A percentile compares a stretch with the other conserved stretches of the same genome.
phyloP scores from a whole-genome alignment of 257 asterid species.

The Scutellaria minor region DNA sequence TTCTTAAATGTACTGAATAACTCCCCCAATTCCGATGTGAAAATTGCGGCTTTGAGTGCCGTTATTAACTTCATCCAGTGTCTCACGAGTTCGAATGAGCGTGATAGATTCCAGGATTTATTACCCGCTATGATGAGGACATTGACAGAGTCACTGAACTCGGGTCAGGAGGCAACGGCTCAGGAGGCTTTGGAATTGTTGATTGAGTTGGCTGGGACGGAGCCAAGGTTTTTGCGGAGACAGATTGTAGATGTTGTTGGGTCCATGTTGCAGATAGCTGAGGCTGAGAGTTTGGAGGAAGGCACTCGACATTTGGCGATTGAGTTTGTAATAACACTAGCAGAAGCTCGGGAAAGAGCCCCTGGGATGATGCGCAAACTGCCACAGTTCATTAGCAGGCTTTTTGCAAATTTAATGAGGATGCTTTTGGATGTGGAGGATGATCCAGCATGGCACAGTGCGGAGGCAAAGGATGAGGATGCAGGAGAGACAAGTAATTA shows the following conservation, averaged over 20 bases:
- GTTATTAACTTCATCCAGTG: slow-evolving; percentile 90
- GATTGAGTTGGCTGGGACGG: slow-evolving; percentile 90
- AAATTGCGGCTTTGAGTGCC: slow-evolving; percentile 87
- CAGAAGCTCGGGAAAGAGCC: slow-evolving; percentile 92
- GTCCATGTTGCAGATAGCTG: slow-evolving; percentile 88
- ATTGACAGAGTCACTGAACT: slow-evolving; percentile 80
- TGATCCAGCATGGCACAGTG: slow-evolving; percentile 90
- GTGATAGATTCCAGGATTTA: slow-evolving; percentile 93
- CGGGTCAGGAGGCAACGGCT: slow-evolving; percentile 88
- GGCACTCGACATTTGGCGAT: slow-evolving; percentile 90
- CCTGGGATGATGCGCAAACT: slow-evolving; percentile 98
- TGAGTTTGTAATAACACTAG: slow-evolving; percentile 85
- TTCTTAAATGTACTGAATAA: slow-evolving; percentile 65
- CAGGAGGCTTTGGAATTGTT: slow-evolving; percentile 90
- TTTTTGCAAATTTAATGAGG: slow-evolving; percentile 76
- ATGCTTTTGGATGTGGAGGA: slow-evolving; percentile 87
- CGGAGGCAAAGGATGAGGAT: slow-evolving; percentile 83
- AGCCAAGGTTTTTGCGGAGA: slow-evolving; percentile 87
- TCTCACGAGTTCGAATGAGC: slow-evolving; percentile 60
- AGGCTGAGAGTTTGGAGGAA: slow-evolving; percentile 84
- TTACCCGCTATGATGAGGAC: slow-evolving; percentile 93
- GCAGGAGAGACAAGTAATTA: slow-evolving; percentile 93
- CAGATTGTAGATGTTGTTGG: slow-evolving; percentile 92
- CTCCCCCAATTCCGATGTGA: slow-evolving; percentile 66
- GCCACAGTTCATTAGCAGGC: slow-evolving; percentile 81